Evolutionary conservation across 306 rosid genomes (phyloP), one percentile per base, ranked within the genome.

Genomic region (Quercus suber): DNA sequence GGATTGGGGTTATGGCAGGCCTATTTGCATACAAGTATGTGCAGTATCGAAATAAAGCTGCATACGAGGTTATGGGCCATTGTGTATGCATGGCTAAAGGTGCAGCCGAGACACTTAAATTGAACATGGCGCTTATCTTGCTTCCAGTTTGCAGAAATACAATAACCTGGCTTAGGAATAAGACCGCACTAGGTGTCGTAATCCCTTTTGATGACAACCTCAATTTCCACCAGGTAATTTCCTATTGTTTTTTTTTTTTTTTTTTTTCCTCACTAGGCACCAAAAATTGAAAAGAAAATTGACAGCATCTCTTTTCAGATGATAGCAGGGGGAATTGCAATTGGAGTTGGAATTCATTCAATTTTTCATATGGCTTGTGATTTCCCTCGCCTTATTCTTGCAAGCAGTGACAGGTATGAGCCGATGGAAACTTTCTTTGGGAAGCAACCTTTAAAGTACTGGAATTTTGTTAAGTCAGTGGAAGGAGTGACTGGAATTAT

Each of bases 41-140:
- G 51, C 80, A 88, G 76, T 88, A 88, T 71, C 23, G 87, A 58
- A 77, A 82, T 30, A 82, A 33, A 84, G 79, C 61, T 73, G 89
- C 83, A 2, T 88, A 86, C 65, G 45, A 64, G 41, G 92, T 86
- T 12, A 83, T 88, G 89, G 89, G 89, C 3, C 86, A 88, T 84
- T 88, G 92, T 80, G 92, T 88, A 61, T 88, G 92, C 85, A 86
- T 88, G 92, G 92, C 92, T 69, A 88, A 88, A 88, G 92, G 92
- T 84, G 92, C 92, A 52, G 92, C 89, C 53, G 92, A 88, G 89
- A 88, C 88, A 77, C 92, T 88, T 13, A 88, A 88, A 75, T 75
- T 88, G 77, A 88, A 88, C 85, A 88, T 88, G 92, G 89, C 92
- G 45, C 86, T 88, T 72, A 88, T 88, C 75, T 79, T 88, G 74